Evolutionary conservation across 2,329 filamentous ascomycete species (phyloP).

Genomic region (Neofusicoccum cordaticola): DNA sequence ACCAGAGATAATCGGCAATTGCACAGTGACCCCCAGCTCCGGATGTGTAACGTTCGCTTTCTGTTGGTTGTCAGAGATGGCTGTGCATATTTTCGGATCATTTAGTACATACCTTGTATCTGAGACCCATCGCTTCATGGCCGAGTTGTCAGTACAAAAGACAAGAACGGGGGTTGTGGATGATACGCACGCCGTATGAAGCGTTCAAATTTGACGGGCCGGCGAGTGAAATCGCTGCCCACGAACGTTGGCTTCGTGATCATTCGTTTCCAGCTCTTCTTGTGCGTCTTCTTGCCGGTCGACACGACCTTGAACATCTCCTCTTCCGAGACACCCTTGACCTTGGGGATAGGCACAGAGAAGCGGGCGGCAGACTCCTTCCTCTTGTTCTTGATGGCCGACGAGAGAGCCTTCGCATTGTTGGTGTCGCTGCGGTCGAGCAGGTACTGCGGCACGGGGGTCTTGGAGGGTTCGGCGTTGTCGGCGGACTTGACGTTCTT

Average conservation of each 20-base stretch:
- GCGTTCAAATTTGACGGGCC: conserved; percentile 75
- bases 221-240: conserved; percentile 81
- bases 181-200: conserved; percentile 52
- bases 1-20: conserved; percentile 58
- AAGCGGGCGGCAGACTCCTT: conserved; percentile 88
- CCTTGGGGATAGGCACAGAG: conserved; percentile 82
- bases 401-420: conserved; percentile 72
- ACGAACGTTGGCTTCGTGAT: conserved; percentile 82
- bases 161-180: too few relatives aligned
- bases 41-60: conserved; percentile 64
- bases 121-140: conserved; percentile 56
- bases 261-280: conserved; percentile 77
- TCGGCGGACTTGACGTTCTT: conserved; percentile 86
- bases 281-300: conserved; percentile 89
- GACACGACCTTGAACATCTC: conserved; percentile 98
- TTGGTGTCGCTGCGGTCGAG: conserved; percentile 74
- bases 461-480: conserved; percentile 72
- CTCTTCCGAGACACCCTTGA: conserved; percentile 83
- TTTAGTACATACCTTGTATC: conserved; percentile 63
- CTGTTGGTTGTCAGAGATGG: conserved; percentile 37
- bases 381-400: conserved; percentile 93
- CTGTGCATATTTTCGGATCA: too few relatives aligned
- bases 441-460: conserved; percentile 87
- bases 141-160: too few relatives aligned
- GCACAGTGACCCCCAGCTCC: conserved; percentile 81